phyloP scores from a whole-genome alignment of 1,284 basidiomycete species.

The Erythrobasidium hasegawianum region DNA sequence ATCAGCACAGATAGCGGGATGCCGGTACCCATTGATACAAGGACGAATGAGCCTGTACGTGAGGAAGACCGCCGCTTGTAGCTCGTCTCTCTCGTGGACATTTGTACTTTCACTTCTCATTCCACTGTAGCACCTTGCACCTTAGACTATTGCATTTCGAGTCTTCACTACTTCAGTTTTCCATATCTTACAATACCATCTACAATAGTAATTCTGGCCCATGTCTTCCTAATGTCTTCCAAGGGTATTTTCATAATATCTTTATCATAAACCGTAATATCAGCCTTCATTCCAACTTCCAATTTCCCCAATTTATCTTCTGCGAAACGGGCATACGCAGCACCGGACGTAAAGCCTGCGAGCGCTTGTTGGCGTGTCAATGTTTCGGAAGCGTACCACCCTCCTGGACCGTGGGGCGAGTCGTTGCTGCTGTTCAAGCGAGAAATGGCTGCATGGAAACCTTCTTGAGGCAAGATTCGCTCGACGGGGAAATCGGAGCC shows the following conservation, averaged over 20 bases:
- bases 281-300: slow-evolving; percentile 69
- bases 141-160: too few relatives aligned
- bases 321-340: slow-evolving; percentile 79
- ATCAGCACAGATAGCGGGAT: not conserved
- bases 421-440: slow-evolving; percentile 64
- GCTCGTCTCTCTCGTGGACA: too few relatives aligned
- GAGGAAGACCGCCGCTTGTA: not conserved
- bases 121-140: too few relatives aligned
- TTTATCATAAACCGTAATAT: slow-evolving; percentile 74
- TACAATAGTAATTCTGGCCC: slow-evolving; percentile 69
- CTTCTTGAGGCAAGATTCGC: slow-evolving; percentile 66
- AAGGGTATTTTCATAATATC: slow-evolving; percentile 68
- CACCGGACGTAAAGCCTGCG: slow-evolving; percentile 73
- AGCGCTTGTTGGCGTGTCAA: slow-evolving; percentile 66
- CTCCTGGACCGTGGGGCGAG: slow-evolving; percentile 73
- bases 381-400: slow-evolving; percentile 69
- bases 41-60: not conserved
- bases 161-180: slow-evolving; percentile 40
- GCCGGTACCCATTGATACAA: not conserved
- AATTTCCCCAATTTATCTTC: slow-evolving; percentile 64
- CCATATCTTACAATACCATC: slow-evolving; percentile 71
- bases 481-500: slow-evolving; percentile 93
- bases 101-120: not conserved
- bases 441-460: slow-evolving; percentile 81
- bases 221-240: slow-evolving; percentile 64